These are phyloP conservation scores for Rasamsonia emersonii DNA, from an alignment of 2,329 filamentous ascomycete genomes.

Conservation along the genomic window DNA sequence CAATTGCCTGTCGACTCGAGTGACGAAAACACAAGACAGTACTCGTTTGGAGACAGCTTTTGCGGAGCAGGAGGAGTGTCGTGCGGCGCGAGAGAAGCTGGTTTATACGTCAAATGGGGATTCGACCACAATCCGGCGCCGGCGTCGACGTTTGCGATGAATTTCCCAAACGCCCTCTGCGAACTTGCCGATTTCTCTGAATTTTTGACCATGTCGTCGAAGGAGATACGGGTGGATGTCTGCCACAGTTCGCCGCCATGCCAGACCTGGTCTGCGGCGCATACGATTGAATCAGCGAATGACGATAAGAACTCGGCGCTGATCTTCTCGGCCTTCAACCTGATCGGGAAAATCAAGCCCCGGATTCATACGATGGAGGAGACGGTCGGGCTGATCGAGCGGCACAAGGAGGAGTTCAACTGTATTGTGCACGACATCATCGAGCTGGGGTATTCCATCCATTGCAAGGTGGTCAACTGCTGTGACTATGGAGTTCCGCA, in stretches of 20 bases:
- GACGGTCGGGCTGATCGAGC: conserved; percentile 57
- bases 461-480: conserved; percentile 55
- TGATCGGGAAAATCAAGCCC: conserved; percentile 53
- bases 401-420: conserved; percentile 50
- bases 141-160: conserved; percentile 48
- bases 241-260: conserved; percentile 71
- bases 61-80: conserved; percentile 66
- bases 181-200: conserved; percentile 40
- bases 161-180: conserved; percentile 41
- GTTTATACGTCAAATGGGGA: conserved; percentile 51
- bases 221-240: conserved; percentile 50
- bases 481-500: conserved; percentile 45
- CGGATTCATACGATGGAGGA: conserved; percentile 71
- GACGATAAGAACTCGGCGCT: conserved; percentile 61
- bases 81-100: conserved; percentile 51
- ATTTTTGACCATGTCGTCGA: conserved; percentile 23
- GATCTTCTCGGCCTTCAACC: conserved; percentile 38
- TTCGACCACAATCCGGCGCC: conserved; percentile 56
- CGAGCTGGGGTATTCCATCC: conserved; percentile 56
- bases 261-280: conserved; percentile 64
- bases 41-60: conserved; percentile 64
- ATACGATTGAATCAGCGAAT: conserved; percentile 50
- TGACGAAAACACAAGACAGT: conserved; percentile 28
- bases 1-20: conserved; percentile 8
- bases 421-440: conserved; percentile 57